Percentiles rank a stretch among this genome's conserved stretches.
Conservation (phyloP, 2,329 filamentous ascomycete species). For the Colletotrichum cordylinicola region DNA sequence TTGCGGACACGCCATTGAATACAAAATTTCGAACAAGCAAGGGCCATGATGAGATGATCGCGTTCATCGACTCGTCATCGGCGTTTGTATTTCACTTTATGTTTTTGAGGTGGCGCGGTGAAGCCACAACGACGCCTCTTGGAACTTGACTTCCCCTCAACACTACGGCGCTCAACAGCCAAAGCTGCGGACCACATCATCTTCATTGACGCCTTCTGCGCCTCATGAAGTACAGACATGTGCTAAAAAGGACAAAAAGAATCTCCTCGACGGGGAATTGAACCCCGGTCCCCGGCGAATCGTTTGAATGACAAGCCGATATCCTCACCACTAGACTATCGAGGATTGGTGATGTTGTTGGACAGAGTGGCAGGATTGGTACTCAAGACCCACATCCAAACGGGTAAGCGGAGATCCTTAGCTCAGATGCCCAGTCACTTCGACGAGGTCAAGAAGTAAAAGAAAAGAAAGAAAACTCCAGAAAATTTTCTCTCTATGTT, state of each 20-base stretch:
- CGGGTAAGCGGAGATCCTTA: neutral
- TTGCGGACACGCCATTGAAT: neutral
- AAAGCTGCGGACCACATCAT: neutral
- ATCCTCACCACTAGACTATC: constrained; percentile 23
- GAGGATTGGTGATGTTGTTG: neutral
- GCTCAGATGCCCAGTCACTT: neutral
- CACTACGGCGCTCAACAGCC: neutral
- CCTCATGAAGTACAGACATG: neutral
- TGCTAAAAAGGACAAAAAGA: neutral
- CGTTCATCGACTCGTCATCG: neutral
- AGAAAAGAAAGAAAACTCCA: neutral
- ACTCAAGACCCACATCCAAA: fast-evolving
- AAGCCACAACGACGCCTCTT: neutral
- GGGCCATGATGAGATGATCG: neutral
- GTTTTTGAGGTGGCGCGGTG: neutral
- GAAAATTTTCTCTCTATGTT: fast-evolving
- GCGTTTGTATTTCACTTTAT: neutral
- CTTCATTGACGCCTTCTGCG: neutral
- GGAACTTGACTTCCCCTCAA: neutral
- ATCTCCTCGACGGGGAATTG: constrained; percentile 22
- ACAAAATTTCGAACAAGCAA: neutral
- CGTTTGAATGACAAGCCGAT: constrained; percentile 6
- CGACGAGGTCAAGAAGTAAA: neutral
- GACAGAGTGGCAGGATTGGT: fast-evolving
- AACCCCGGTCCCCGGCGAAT: constrained; percentile 18